Conservation (phyloP, 164 flowering plant species). For the Stephania yunnanensis region DNA sequence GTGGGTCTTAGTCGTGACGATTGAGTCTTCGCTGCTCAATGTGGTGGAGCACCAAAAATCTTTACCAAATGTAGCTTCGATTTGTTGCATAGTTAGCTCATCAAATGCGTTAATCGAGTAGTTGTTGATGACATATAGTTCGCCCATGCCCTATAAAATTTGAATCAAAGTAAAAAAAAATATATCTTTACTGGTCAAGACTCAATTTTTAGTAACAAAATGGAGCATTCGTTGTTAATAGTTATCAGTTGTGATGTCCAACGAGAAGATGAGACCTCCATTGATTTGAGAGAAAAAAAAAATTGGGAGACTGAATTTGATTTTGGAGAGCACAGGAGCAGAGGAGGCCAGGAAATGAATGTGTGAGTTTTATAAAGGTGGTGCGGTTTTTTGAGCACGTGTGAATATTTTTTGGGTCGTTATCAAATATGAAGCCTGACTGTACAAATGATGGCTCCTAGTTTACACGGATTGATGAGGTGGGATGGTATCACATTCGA, state of each 20-base stretch:
- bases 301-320: too few species aligned
- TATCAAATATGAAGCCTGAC: background rate
- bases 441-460: background rate
- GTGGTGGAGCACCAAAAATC: slow-evolving; percentile 24
- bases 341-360: background rate
- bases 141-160: slow-evolving; percentile 46
- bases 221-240: background rate
- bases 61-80: slow-evolving; percentile 39
- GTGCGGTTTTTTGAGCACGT: background rate
- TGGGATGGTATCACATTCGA: background rate
- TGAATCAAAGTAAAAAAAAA: background rate
- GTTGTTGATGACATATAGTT: slow-evolving; percentile 33
- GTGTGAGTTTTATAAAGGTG: background rate
- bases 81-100: slow-evolving; percentile 34
- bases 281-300: slow-evolving; percentile 3
- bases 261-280: slow-evolving; percentile 38
- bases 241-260: slow-evolving; percentile 41
- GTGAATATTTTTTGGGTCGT: background rate
- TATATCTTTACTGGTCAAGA: too few species aligned
- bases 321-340: background rate
- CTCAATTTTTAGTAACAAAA: too few species aligned
- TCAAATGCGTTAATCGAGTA: slow-evolving; percentile 39
- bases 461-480: background rate
- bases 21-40: slow-evolving; percentile 15
- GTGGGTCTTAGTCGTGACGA: slow-evolving; percentile 27